Conservation (phyloP, 176 grass and related monocot species). For the Eragrostis curvula region DNA sequence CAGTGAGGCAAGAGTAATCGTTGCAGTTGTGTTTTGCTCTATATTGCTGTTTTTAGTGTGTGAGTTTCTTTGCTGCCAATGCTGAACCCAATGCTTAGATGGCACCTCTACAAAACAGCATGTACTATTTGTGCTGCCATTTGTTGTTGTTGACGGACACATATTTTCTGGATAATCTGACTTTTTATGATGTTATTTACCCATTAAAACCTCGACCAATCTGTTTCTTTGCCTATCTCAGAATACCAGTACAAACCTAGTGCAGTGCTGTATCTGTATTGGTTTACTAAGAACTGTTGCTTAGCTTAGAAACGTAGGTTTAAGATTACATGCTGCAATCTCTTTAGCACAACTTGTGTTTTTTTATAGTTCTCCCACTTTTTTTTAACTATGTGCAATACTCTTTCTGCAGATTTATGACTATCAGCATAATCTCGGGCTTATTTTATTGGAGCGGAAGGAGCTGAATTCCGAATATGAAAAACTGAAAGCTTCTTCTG, state of each 20-base stretch:
- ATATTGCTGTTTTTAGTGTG: neutral
- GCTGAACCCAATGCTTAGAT: neutral
- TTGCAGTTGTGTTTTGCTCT: neutral
- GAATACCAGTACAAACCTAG: neutral
- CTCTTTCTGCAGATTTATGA: conserved; percentile 69
- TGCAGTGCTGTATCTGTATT: conserved; percentile 8
- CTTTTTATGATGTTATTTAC: neutral
- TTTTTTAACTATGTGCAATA: conserved; percentile 2
- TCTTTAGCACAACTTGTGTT: neutral
- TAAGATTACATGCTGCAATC: neutral
- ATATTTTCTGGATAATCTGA: neutral
- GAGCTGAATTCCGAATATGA: conserved; percentile 72
- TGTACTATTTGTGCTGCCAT: neutral
- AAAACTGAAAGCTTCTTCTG: conserved; percentile 69
- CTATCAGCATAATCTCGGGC: conserved; percentile 85
- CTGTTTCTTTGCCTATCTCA: neutral
- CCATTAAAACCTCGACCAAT: neutral
- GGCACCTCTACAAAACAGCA: neutral
- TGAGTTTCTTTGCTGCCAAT: conserved; percentile 10
- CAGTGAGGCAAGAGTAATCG: neutral
- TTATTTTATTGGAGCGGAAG: conserved; percentile 81
- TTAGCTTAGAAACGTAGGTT: neutral
- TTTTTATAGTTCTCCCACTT: neutral
- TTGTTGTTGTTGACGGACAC: neutral
- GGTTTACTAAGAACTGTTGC: neutral